A percentile compares a stretch with the other conserved stretches of the same genome.
Conservation (phyloP, 495 filamentous ascomycete species). For the Neurospora sp. region DNA sequence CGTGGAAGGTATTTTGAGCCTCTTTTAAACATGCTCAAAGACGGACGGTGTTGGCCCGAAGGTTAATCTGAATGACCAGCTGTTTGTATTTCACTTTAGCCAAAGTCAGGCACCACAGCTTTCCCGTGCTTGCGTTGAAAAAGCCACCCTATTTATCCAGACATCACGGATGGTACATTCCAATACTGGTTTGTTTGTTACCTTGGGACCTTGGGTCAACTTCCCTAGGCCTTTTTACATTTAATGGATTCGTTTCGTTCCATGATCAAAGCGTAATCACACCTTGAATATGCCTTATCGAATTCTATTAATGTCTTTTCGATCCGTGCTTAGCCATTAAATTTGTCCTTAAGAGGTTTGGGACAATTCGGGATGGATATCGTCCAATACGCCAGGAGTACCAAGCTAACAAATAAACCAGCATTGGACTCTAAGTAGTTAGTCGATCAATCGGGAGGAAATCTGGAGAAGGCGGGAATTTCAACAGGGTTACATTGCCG, state of each 20-base stretch:
- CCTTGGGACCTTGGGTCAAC: too few species aligned
- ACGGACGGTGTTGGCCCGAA: constrained; percentile 14
- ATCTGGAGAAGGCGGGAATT: background rate
- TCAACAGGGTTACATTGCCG: background rate
- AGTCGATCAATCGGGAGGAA: background rate
- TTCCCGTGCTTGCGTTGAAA: background rate
- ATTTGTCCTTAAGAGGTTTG: too few species aligned
- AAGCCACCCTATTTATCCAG: background rate
- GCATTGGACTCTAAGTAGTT: background rate
- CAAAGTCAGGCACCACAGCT: background rate
- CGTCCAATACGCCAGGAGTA: too few species aligned
- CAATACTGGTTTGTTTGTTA: too few species aligned
- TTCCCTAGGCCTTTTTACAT: too few species aligned
- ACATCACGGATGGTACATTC: background rate
- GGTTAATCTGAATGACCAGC: constrained; percentile 8
- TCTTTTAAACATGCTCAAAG: background rate
- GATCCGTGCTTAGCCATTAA: too few species aligned
- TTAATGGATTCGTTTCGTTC: too few species aligned
- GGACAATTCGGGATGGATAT: too few species aligned
- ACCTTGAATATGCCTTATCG: too few species aligned
- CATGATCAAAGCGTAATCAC: too few species aligned
- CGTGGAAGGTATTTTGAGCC: background rate
- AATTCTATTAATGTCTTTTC: too few species aligned
- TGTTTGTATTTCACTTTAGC: constrained; percentile 10
- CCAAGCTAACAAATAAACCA: too few species aligned